Evolutionary conservation across 2,329 filamentous ascomycete genomes (phyloP), one percentile per base, ranked within the genome.

Genomic region (Claviceps sp.): DNA sequence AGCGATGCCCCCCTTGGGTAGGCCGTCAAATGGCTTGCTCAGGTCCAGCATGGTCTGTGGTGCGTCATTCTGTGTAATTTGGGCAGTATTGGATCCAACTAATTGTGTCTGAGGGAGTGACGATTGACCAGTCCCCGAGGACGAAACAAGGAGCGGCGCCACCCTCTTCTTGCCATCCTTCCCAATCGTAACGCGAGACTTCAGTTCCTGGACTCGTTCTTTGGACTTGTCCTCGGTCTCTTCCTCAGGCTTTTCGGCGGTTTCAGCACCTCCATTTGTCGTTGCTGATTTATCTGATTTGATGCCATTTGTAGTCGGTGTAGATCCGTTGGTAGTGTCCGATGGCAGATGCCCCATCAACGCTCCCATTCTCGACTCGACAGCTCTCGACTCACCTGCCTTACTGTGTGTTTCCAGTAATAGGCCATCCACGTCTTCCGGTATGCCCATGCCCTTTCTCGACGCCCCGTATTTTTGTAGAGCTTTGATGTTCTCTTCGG

Each of bases 141-240:
- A 89, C 0, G 91, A 95, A 6, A 98, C 88, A 13, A 98, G 75
- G 57, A 98, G 74, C 1, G 93, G 93, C 4, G 89, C 87, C 52
- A 98, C 91, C 51, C 93, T 81, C 71, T 98, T 98, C 70, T 93
- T 97, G 34, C 93, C 93, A 58, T 98, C 91, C 65, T 96, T 97
- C 0, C 89, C 95, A 55, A 96, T 84, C 0, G 91, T 96, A 3
- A 97, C 90, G 50, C 93, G 80, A 56, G 91, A 88, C 68, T 97
- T 97, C 57, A 97, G 69, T 60, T 73, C 73, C 56, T 71, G 75
- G 61, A 80, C 74, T 54, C 76, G 69, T 54, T 78, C 72, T 1
- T 72, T 76, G 4, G 71, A 64, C 63, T 81, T 79, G 57, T 79
- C 75, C 1, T 72, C 72, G 8, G 67, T 68, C 57, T 80, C 76